Base-by-base conservation (phyloP, 257 asterid species). In the Capsicum pubescens region DNA sequence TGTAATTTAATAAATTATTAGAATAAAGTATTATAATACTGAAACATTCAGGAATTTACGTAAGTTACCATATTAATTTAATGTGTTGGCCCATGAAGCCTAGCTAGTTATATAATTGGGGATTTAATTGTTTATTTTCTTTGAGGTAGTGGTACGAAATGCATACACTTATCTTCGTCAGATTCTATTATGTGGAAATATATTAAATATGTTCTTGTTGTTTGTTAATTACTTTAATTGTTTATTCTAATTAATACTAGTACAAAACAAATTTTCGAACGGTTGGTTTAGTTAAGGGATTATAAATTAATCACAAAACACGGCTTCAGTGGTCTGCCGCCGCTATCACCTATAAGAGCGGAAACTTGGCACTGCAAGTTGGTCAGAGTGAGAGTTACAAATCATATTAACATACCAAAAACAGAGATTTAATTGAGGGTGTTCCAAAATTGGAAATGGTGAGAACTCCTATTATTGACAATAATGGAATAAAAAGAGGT, bases 401-500 rank as follows among this genome's bases (percentile, higher is more conserved):
- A 78, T 55, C 82, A 78, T 9, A 78, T 36, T 26, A 9, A 21
- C 68, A 61, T 61, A 60, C 57, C 39, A 35, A 26, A 35, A 57
- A 15, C 15, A 61, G 68, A 36, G 56, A n/a, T 3, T 83, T 90
- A 92, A 59, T 82, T 92, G 84, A 90, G 32, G 32, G 32, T 26
- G 32, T 26, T 26, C 32, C 32, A 26, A 26, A 26, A 26, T 26
- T 26, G 32, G 32, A 26, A 83, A 89, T 87, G 91, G 91, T 87
- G 88, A 89, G 84, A 77, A 70, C 83, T 60, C 72, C 91, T 50
- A 67, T 6, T 4, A 11, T 80, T 79, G 92, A 90, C 84, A 57
- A 17, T 5, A 54, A 88, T 85, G 93, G 93, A 80, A 59, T 89
- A 58, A 87, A 86, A 61, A 90, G 76, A 80, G 91, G 93, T 16